Evolutionary conservation across 441 rosid species (phyloP).

Genomic region (Erysimum cheiri): DNA sequence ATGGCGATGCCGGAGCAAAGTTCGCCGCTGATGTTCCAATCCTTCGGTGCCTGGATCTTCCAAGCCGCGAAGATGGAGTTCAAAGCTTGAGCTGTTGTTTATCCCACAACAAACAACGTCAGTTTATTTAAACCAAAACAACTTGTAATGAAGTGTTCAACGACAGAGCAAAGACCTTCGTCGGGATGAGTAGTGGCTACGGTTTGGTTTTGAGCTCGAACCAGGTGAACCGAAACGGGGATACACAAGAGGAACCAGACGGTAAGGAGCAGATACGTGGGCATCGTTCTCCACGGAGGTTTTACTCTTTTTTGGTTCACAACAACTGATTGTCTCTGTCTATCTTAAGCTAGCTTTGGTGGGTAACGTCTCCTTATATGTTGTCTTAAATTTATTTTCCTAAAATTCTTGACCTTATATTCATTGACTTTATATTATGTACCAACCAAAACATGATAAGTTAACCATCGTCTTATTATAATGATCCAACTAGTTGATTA

Average conservation of each 20-base stretch:
- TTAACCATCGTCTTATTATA: no score
- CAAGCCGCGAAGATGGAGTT: conserved; percentile 57
- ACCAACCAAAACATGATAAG: no score
- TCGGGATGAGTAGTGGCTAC: conserved; percentile 32
- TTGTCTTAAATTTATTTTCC: no score
- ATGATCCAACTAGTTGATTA: no score
- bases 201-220: conserved; percentile 33
- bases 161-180: conserved; percentile 4
- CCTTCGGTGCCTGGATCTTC: conserved; percentile 39
- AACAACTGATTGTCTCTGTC: no score
- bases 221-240: conserved; percentile 18
- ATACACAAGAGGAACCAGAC: conserved; percentile 18
- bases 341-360: no score
- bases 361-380: no score
- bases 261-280: conserved; percentile 8
- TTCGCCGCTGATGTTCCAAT: conserved; percentile 67
- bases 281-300: conserved; percentile 14
- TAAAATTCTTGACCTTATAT: no score
- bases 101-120: neutral
- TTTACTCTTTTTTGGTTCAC: no score
- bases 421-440: no score
- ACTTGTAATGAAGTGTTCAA: no score
- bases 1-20: conserved; percentile 61
- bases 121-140: no score
- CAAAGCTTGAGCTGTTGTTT: conserved; percentile 48